These are phyloP conservation scores for Pilasporangium apinafurcum DNA, from an alignment of 352 stramenopile species.

Conservation along the genomic window DNA sequence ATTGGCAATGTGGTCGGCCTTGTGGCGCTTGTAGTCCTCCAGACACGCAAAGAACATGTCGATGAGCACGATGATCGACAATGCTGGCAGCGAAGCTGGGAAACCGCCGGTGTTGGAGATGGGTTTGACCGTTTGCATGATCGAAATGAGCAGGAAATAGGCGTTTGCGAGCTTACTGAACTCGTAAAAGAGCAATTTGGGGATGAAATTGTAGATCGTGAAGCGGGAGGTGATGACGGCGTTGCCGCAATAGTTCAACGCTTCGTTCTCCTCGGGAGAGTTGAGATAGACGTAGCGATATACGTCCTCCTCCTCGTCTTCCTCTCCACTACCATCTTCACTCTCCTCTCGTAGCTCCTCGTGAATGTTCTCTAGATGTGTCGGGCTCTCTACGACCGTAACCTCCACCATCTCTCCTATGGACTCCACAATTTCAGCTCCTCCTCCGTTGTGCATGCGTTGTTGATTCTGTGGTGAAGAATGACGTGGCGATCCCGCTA, in stretches of 20 bases:
- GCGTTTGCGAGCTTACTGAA: constrained; percentile 91
- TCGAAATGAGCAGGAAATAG: constrained; percentile 91
- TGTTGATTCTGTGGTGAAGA: too few species aligned
- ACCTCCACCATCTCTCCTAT: too few species aligned
- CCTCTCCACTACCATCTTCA: neutral
- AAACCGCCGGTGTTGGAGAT: constrained; percentile 92
- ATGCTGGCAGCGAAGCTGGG: constrained; percentile 82
- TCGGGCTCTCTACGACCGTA: too few species aligned
- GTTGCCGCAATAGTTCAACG: constrained; percentile 64
- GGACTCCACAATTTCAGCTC: too few species aligned
- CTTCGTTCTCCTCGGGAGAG: constrained; percentile 43
- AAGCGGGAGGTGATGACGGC: constrained; percentile 88
- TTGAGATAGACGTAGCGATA: constrained; percentile 78
- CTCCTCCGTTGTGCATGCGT: too few species aligned
- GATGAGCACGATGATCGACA: constrained; percentile 92
- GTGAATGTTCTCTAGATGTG: too few species aligned
- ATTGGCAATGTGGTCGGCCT: constrained; percentile 84
- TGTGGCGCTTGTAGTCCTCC: constrained; percentile 89
- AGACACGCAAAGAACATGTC: constrained; percentile 90
- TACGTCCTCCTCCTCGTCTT: constrained; percentile 24
- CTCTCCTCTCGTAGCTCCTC: too few species aligned
- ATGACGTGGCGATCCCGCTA: too few species aligned
- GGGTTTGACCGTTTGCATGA: constrained; percentile 87
- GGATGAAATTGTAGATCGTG: constrained; percentile 88
- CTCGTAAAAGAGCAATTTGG: constrained; percentile 88